These are phyloP conservation scores for Penicillium salamii DNA, from an alignment of 495 filamentous ascomycete species.

Conservation along the genomic window DNA sequence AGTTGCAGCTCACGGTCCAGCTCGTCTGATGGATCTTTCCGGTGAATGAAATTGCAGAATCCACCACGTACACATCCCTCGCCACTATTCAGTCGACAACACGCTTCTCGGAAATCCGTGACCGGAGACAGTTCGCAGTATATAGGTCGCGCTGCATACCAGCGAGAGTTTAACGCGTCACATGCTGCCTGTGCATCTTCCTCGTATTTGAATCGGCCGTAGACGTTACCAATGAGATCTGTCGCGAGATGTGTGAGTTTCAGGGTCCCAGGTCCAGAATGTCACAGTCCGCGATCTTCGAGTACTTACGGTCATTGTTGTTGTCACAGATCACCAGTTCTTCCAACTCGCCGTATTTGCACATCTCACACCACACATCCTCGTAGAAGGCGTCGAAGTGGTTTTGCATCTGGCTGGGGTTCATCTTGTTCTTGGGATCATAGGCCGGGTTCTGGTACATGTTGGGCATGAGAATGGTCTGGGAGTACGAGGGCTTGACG, in stretches of 20 bases:
- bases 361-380: slow-evolving; percentile 99
- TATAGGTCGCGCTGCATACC: slow-evolving; percentile 96
- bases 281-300: too few species aligned
- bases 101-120: slow-evolving; percentile 97
- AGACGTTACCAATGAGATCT: slow-evolving; percentile 98
- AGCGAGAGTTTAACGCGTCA: slow-evolving; percentile 89
- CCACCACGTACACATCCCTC: slow-evolving; percentile 95
- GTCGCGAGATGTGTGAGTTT: slow-evolving; percentile 19
- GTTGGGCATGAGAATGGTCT: slow-evolving; percentile 96
- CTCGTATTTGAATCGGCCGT: slow-evolving; percentile 99
- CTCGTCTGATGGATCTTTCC: slow-evolving; percentile 87
- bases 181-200: slow-evolving; percentile 90
- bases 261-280: too few species aligned
- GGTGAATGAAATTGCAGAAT: slow-evolving; percentile 99
- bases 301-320: slow-evolving; percentile 85
- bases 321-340: slow-evolving; percentile 90
- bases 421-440: slow-evolving; percentile 96
- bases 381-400: slow-evolving; percentile 99
- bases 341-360: slow-evolving; percentile 87
- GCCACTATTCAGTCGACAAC: slow-evolving; percentile 89
- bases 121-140: slow-evolving; percentile 97
- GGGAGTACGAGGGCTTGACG: slow-evolving; percentile 96
- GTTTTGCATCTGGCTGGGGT: slow-evolving; percentile 88
- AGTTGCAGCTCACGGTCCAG: slow-evolving; percentile 85
- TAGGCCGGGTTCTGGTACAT: slow-evolving; percentile 99